Evolutionary conservation across 495 filamentous ascomycete species (phyloP).

Genomic region (Tetracladium setigerum): DNA sequence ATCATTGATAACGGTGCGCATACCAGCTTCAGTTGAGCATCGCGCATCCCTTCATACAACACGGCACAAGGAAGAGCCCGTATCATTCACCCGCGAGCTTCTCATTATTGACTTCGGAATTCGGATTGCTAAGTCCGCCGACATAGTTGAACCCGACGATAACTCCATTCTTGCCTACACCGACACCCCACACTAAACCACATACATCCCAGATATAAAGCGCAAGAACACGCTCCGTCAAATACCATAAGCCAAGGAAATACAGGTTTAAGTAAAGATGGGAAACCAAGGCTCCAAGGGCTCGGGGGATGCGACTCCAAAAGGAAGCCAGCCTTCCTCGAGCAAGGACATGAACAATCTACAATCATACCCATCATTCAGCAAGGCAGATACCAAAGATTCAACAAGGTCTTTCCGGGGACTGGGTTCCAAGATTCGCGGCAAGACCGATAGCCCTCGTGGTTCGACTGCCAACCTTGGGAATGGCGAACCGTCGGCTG

Average conservation of each 20-base stretch:
- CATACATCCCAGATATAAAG: too few species aligned
- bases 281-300: constrained; percentile 86
- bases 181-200: too few species aligned
- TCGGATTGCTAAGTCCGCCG: too few species aligned
- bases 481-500: constrained; percentile 38
- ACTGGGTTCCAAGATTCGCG: constrained; percentile 56
- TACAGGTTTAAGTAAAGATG: constrained; percentile 42
- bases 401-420: constrained; percentile 76
- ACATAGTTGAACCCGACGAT: too few species aligned
- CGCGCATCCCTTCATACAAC: too few species aligned
- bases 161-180: too few species aligned
- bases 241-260: not conserved
- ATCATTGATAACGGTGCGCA: too few species aligned
- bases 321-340: constrained; percentile 25
- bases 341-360: constrained; percentile 27
- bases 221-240: not conserved
- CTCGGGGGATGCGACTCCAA: constrained; percentile 21
- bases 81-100: too few species aligned
- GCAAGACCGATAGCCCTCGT: constrained; percentile 70
- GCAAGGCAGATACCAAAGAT: constrained; percentile 90
- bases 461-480: constrained; percentile 58
- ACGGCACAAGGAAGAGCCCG: too few species aligned
- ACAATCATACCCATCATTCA: constrained; percentile 84
- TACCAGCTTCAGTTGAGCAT: too few species aligned
- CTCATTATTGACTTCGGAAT: too few species aligned